Evolutionary conservation across 352 stramenopile species (phyloP), one percentile per base, ranked within the genome.

Genomic region (Globisporangium paddicum): DNA sequence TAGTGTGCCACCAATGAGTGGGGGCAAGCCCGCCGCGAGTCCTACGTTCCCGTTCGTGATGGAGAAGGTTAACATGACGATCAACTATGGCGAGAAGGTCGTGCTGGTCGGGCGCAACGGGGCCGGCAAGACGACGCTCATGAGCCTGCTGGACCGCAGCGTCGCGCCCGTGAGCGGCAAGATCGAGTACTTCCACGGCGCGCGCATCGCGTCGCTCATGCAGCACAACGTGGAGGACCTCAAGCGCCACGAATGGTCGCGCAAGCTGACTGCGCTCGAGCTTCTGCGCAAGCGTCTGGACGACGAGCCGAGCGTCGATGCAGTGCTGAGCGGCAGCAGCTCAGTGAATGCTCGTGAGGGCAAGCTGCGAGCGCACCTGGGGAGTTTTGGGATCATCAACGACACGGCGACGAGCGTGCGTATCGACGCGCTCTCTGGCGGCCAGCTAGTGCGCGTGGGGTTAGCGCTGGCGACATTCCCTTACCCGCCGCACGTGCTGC

Each of bases 71-170:
- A 85, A 87, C 46, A 55, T 96, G 21, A 85, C 66, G 2, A 73
- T 96, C 53, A 73, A 89, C 35, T 87, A 91, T 55, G 84, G 84
- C 2, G 75, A 90, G 38, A 86, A 87, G 25, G 75, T 97, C 40
- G 85, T 94, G 28, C 61, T 98, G 1, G 88, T 98, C 35, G 93
- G 93, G 21, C 87, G 91, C n/a, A 85, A 88, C 42, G 74, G 75
- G 19, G 71, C 75, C 28, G 87, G 87, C 25, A 98, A 98, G 65
- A 98, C 92, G 14, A 98, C 95, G 1, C 71, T 98, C 18, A 80
- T 98, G 41, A 97, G 97, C 64, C 77, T 99, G 3, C 86, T 98
- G 49, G 82, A 83, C 26, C 81, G 90, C 10, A 81, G 88, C 41
- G 67, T 98, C 51, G 60, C 62, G 51, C 74, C 77, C 11, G 69